Conservation (phyloP, 2,329 filamentous ascomycete species). For the Pestalotiopsis fici region DNA sequence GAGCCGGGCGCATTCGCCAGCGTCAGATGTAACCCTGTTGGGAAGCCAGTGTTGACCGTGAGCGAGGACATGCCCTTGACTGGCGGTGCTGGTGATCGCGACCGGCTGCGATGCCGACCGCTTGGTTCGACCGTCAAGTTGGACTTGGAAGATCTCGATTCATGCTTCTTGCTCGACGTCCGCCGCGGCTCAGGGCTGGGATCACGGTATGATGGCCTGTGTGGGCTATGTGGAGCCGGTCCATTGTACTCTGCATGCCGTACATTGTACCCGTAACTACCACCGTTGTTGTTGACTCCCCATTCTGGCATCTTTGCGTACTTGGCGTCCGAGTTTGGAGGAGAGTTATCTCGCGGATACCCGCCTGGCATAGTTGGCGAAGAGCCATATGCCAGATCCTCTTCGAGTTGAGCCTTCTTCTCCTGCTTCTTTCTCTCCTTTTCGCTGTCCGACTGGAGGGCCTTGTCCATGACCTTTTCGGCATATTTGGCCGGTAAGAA, state of each 20-base stretch:
- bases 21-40: conserved; percentile 38
- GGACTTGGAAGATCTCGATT: conserved; percentile 36
- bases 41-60: conserved; percentile 48
- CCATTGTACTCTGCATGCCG: conserved; percentile 23
- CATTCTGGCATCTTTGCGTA: conserved; percentile 36
- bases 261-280: conserved; percentile 32
- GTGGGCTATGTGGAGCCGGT: neutral
- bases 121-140: conserved; percentile 44
- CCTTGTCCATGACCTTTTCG: conserved; percentile 19
- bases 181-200: conserved; percentile 22
- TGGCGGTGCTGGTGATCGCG: conserved; percentile 51
- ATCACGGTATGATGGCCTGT: conserved; percentile 16
- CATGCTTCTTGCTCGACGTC: conserved; percentile 29
- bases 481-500: conserved; percentile 31
- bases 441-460: conserved; percentile 29
- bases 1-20: conserved; percentile 69
- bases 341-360: conserved; percentile 22
- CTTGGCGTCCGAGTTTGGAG: conserved; percentile 22
- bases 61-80: conserved; percentile 53
- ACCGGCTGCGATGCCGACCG: conserved; percentile 36
- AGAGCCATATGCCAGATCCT: conserved; percentile 54
- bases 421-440: conserved; percentile 32
- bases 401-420: conserved; percentile 38
- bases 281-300: conserved; percentile 38
- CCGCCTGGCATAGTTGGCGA: conserved; percentile 14